These are phyloP conservation scores for Pythium brachiatum DNA, from an alignment of 352 stramenopile species.

Conservation along the genomic window DNA sequence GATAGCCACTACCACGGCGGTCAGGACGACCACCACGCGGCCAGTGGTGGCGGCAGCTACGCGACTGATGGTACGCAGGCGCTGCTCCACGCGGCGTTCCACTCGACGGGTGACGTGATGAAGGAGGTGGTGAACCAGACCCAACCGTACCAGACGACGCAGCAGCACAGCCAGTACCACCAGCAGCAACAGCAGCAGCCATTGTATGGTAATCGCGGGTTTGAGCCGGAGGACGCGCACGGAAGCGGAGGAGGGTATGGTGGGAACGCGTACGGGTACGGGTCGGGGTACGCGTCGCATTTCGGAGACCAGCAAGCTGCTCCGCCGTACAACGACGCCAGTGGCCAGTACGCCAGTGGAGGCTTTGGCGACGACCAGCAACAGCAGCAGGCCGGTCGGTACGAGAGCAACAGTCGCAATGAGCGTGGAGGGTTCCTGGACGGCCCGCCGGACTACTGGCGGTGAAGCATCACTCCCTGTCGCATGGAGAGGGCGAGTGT, in stretches of 20 bases:
- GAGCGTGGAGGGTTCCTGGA: constrained; percentile 20
- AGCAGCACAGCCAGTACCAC: constrained; percentile 33
- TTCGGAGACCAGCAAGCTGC: constrained; percentile 23
- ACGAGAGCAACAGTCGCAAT: constrained; percentile 15
- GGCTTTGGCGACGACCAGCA: constrained; percentile 22
- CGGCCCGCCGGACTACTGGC: constrained; percentile 22
- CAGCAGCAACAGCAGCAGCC: constrained; percentile 26
- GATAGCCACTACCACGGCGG: constrained; percentile 20
- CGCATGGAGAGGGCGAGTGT: background rate
- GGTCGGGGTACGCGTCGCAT: constrained; percentile 26
- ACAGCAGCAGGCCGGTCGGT: constrained; percentile 10
- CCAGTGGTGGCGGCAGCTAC: constrained; percentile 24
- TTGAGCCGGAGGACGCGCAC: constrained; percentile 64
- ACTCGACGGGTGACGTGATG: constrained; percentile 77
- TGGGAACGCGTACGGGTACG: constrained; percentile 29
- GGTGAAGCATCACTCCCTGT: constrained; percentile 3
- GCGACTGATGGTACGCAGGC: constrained; percentile 59
- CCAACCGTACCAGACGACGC: constrained; percentile 34
- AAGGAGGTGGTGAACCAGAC: constrained; percentile 53
- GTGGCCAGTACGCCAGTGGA: constrained; percentile 10
- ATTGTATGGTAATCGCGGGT: constrained; percentile 47
- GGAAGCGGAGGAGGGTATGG: constrained; percentile 5
- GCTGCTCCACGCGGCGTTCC: constrained; percentile 63
- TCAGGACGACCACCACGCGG: constrained; percentile 27
- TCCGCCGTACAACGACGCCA: constrained; percentile 10